Percentiles rank a stretch among this genome's conserved stretches.
Evolutionary conservation across 306 rosid genomes (phyloP).

Genomic region (Cucurbita argyrosperma): DNA sequence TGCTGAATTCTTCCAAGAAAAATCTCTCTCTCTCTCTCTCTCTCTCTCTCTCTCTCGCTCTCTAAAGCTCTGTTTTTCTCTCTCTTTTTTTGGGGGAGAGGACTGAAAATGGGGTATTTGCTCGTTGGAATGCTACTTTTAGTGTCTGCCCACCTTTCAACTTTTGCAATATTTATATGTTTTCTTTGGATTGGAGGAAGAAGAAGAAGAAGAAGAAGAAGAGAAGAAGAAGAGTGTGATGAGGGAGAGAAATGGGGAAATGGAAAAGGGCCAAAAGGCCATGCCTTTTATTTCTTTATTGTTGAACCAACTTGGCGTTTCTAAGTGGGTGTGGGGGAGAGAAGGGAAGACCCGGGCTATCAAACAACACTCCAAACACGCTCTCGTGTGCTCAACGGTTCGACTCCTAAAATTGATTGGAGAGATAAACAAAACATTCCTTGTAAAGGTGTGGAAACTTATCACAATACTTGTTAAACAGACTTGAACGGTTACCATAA

Average conservation of each 20-base stretch:
- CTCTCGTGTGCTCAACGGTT: not conserved
- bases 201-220: not conserved
- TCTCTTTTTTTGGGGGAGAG: not conserved
- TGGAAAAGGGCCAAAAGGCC: not conserved
- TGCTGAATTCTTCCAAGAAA: not conserved
- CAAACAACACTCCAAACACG: not conserved
- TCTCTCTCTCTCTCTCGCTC: not conserved
- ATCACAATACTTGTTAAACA: too few species aligned
- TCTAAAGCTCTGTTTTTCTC: not conserved
- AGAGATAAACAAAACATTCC: too few species aligned
- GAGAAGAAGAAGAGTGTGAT: not conserved
- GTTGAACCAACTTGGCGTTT: slow-evolving; percentile 1
- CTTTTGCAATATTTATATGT: not conserved
- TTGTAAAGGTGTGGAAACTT: too few species aligned
- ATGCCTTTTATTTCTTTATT: not conserved
- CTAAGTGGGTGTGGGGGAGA: not conserved
- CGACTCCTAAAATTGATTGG: too few species aligned
- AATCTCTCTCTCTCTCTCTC: not conserved
- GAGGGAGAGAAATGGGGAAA: not conserved
- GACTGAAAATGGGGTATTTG: not conserved
- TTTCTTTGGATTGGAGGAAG: not conserved
- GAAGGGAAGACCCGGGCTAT: not conserved
- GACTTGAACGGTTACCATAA: not conserved
- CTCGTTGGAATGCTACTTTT: not conserved
- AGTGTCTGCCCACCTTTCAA: not conserved